Base-by-base conservation (phyloP, 441 rosid species). In the Jatropha multifida region DNA sequence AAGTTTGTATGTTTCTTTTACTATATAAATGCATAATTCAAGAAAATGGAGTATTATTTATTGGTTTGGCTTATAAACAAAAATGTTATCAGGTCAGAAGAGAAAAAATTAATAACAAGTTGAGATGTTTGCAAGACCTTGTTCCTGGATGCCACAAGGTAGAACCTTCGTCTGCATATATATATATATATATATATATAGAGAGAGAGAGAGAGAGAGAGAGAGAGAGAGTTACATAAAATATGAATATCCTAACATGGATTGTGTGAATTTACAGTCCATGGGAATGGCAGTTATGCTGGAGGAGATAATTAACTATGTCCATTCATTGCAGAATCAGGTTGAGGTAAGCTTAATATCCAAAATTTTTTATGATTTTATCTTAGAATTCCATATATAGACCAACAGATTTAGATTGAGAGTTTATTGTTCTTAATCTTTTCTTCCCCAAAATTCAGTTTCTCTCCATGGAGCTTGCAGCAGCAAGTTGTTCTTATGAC, bases 281-380 rank as follows among this genome's bases (percentile, higher is more conserved):
- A 32, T 32, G 98, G 97, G 60, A 94, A 92, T 32, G 83, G 98
- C 98, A 2, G 90, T 87, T 48, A 92, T 92, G 98, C 93, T 94
- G 60, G 98, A 94, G 80, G 98, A 94, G 70, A 94, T 94, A 38
- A 94, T 94, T 15, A 94, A 92, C 79, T 94, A 94, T 74, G 98
- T 94, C 61, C 98, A 94, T 84, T 92, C 97, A 20, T 81, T 94
- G 79, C 98, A 94, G 81, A 81, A 86, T 64, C 98, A 92, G 76
- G 97, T 92, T 1, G 95, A 92, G 97, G 97, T 94, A 86, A 13
- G 32, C 32, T 32, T 26, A 4, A 32, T 15, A 26, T 49, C 37
- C 54, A 32, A 27, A 71, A 6, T 15, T 56, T 9, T 32, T 10
- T 37, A 2, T 13, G n/a, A 40, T 13, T 52, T n/a, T 55, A 58